Percentiles rank a stretch among this genome's conserved stretches.
These are phyloP conservation scores for Fraxinus americana DNA, from an alignment of 257 asterid species.

Conservation along the genomic window DNA sequence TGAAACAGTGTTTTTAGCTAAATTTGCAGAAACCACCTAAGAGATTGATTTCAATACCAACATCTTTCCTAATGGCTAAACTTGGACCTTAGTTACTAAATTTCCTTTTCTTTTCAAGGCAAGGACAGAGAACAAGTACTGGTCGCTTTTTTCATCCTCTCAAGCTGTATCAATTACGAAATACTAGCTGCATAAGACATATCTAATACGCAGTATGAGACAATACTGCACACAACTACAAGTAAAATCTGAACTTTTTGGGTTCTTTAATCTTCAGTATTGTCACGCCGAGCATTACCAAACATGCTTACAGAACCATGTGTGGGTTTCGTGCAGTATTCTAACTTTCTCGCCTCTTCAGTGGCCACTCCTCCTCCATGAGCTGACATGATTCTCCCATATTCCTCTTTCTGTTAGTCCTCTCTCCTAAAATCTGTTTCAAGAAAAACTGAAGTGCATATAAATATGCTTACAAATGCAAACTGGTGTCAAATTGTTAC, in stretches of 20 bases:
- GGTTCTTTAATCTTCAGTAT: not conserved
- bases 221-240: not conserved
- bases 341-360: conserved; percentile 28
- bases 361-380: conserved; percentile 12
- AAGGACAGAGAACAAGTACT: not conserved
- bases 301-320: not conserved
- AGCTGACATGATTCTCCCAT: conserved; percentile 43
- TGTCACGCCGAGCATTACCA: not conserved
- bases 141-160: not conserved
- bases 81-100: not conserved
- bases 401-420: conserved; percentile 49
- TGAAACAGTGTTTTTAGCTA: not conserved
- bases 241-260: not conserved
- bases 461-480: not conserved
- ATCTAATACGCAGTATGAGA: not conserved
- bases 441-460: not conserved
- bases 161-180: not conserved
- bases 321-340: conserved; percentile 17
- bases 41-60: not conserved
- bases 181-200: not conserved
- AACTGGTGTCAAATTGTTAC: not conserved
- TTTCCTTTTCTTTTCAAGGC: not conserved
- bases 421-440: conserved; percentile 49
- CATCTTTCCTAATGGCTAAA: not conserved
- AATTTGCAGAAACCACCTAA: conserved; percentile 14